phyloP scores from a whole-genome alignment of 2,329 filamentous ascomycete species.

The Colletotrichum tofieldiae region DNA sequence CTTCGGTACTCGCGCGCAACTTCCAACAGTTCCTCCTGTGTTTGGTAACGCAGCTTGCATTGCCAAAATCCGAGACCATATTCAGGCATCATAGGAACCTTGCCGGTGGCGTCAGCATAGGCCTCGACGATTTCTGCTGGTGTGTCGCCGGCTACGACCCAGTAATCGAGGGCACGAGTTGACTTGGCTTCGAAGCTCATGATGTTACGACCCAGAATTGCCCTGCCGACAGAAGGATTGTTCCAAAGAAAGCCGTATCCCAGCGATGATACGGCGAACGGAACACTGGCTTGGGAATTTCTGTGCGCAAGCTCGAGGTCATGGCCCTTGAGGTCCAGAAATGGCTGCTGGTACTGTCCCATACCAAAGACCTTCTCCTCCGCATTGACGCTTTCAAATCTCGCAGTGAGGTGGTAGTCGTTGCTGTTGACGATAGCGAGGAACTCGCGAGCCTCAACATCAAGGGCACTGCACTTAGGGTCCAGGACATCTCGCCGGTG shows the following conservation, averaged over 20 bases:
- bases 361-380: conserved; percentile 75
- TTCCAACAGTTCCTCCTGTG: conserved; percentile 71
- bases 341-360: conserved; percentile 76
- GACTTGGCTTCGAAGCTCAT: conserved; percentile 72
- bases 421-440: conserved; percentile 63
- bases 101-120: conserved; percentile 69
- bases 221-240: conserved; percentile 71
- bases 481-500: conserved; percentile 56
- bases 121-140: conserved; percentile 68
- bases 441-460: conserved; percentile 70
- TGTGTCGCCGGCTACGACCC: conserved; percentile 70
- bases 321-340: conserved; percentile 70
- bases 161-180: conserved; percentile 71
- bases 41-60: conserved; percentile 74
- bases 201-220: conserved; percentile 71
- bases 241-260: conserved; percentile 77
- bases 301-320: conserved; percentile 75
- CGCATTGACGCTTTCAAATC: conserved; percentile 67
- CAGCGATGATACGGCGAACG: conserved; percentile 70
- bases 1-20: conserved; percentile 71
- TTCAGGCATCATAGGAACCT: conserved; percentile 75
- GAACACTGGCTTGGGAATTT: conserved; percentile 75
- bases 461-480: conserved; percentile 69
- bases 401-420: conserved; percentile 67
- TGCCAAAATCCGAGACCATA: conserved; percentile 78